Percentiles rank a stretch among this genome's conserved stretches.
Conservation (phyloP, 2,329 filamentous ascomycete species). For the Nemania sp. region DNA sequence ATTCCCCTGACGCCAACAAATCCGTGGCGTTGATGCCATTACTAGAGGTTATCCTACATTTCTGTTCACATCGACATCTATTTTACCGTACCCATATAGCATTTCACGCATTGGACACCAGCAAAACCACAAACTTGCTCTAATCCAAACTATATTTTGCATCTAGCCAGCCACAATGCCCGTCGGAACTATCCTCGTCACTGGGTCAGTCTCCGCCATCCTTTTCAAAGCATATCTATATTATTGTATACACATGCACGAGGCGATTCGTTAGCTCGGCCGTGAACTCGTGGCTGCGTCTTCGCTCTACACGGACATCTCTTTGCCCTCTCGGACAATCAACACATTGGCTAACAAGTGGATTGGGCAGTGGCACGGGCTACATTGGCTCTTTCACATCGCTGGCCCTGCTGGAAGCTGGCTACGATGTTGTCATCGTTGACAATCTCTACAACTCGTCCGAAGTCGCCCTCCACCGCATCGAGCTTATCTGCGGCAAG, state of each 20-base stretch:
- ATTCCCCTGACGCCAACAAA: conserved; percentile 8
- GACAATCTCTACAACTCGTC: conserved; percentile 98
- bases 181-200: conserved; percentile 86
- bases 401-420: conserved; percentile 87
- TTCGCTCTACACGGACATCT: no score
- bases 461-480: conserved; percentile 86
- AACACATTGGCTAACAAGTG: conserved; percentile 8
- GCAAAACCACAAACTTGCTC: not conserved
- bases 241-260: no score
- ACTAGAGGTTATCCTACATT: not conserved
- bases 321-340: not conserved
- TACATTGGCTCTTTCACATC: conserved; percentile 99
- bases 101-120: no score
- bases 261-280: no score
- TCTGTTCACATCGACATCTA: not conserved
- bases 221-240: not conserved
- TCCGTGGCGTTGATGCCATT: conserved; percentile 4
- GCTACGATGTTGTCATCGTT: conserved; percentile 94
- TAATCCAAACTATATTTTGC: not conserved
- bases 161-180: conserved; percentile 59
- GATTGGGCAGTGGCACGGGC: conserved; percentile 76
- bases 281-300: no score
- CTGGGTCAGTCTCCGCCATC: conserved; percentile 67
- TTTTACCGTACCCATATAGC: not conserved
- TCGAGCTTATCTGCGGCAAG: conserved; percentile 90